phyloP scores from a whole-genome alignment of 2,329 filamentous ascomycete species.

The Botryosphaeria dothidea region DNA sequence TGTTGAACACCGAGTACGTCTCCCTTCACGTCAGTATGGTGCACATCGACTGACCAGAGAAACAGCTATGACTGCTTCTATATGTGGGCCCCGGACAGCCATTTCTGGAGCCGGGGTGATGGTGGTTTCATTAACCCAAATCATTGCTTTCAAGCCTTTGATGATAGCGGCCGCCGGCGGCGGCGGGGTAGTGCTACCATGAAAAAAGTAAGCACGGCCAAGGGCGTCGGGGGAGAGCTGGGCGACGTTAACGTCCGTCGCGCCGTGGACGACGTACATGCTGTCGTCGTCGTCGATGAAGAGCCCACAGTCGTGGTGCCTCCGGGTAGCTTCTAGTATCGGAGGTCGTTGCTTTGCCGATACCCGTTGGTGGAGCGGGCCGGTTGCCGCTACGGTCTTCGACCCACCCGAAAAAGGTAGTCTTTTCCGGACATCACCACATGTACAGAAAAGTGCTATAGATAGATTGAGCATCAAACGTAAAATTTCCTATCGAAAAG shows the following conservation, averaged over 20 bases:
- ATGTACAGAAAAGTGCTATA: too few species aligned
- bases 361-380: too few species aligned
- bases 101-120: not conserved
- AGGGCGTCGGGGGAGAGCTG: not conserved
- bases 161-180: too few species aligned
- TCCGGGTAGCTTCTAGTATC: not conserved
- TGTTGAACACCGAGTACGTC: not conserved
- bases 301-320: not conserved
- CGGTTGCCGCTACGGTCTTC: too few species aligned
- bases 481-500: too few species aligned
- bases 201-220: too few species aligned
- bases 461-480: too few species aligned
- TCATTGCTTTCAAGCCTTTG: not conserved
- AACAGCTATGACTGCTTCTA: slow-evolving; percentile 6
- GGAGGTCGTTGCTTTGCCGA: too few species aligned
- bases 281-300: not conserved
- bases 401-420: too few species aligned
- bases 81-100: not conserved
- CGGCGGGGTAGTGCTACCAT: too few species aligned
- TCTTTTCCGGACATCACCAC: too few species aligned
- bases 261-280: not conserved
- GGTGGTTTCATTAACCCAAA: not conserved
- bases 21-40: not conserved
- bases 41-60: not conserved
- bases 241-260: not conserved